Evolutionary conservation across 208 protist species (phyloP).

Genomic region (Zelonia costaricensis): DNA sequence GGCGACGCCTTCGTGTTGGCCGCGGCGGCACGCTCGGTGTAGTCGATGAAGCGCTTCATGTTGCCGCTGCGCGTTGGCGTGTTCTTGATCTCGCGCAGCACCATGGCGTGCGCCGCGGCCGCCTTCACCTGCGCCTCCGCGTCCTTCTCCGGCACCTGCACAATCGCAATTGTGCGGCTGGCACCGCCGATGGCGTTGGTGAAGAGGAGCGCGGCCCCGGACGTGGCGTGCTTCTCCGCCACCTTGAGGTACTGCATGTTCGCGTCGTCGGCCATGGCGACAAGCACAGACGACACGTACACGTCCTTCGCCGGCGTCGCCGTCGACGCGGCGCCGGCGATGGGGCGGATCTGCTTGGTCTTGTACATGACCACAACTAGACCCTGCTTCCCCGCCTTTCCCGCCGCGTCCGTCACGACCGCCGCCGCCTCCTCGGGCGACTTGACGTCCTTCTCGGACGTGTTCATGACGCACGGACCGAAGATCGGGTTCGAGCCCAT

Average conservation of each 20-base stretch:
- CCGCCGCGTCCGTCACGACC: conserved; percentile 31
- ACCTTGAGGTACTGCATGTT: conserved; percentile 29
- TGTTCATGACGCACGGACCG: conserved; percentile 54
- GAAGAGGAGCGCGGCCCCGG: conserved; percentile 39
- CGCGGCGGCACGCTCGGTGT: conserved; percentile 47
- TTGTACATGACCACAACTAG: conserved; percentile 39
- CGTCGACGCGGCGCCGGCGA: background rate
- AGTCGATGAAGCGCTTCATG: conserved; percentile 78
- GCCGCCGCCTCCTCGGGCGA: conserved; percentile 28
- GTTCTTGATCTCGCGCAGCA: conserved; percentile 61
- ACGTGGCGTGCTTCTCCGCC: conserved; percentile 24
- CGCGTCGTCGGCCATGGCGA: conserved; percentile 35
- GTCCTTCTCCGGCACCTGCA: conserved; percentile 32
- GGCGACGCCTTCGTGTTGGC: conserved; percentile 36
- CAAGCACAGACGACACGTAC: conserved; percentile 44
- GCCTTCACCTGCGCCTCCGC: conserved; percentile 23
- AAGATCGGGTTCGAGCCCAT: conserved; percentile 57
- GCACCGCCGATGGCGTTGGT: conserved; percentile 55
- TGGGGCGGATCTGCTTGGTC: conserved; percentile 41
- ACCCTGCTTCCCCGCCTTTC: conserved; percentile 19
- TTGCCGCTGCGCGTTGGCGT: conserved; percentile 74
- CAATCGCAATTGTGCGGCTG: conserved; percentile 47
- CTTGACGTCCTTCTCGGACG: conserved; percentile 35
- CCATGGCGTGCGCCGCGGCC: conserved; percentile 10
- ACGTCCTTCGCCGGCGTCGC: conserved; percentile 21